phyloP scores from a whole-genome alignment of 1,284 basidiomycete genomes.

The Singerocomus inundabilis region DNA sequence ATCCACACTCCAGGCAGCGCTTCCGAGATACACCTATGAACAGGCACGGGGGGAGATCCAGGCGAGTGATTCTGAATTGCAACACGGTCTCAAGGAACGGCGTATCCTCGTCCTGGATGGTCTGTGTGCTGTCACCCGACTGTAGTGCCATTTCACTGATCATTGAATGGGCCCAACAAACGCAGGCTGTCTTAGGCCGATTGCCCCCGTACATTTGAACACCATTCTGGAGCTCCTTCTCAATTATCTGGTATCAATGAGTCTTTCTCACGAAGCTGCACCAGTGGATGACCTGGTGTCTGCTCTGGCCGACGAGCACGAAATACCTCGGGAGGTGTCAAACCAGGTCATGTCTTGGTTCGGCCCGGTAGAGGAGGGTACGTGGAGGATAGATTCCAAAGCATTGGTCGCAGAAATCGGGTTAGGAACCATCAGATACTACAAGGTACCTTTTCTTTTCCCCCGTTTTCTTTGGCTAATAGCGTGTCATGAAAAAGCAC shows the following conservation, averaged over 20 bases:
- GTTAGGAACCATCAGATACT: conserved; percentile 61
- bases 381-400: conserved; percentile 64
- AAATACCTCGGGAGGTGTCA: conserved; percentile 60
- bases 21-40: conserved; percentile 49
- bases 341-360: conserved; percentile 79
- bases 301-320: conserved; percentile 70
- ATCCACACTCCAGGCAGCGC: conserved; percentile 14
- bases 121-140: conserved; percentile 28
- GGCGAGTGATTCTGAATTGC: conserved; percentile 74
- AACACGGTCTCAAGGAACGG: conserved; percentile 57
- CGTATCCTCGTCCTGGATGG: conserved; percentile 74
- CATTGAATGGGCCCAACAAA: neutral
- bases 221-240: conserved; percentile 73
- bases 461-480: conserved; percentile 1
- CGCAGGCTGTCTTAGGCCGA: conserved; percentile 65
- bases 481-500: conserved; percentile 38
- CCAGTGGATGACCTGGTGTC: conserved; percentile 54
- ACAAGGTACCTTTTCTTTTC: conserved; percentile 48
- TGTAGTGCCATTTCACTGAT: conserved; percentile 3
- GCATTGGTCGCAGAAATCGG: conserved; percentile 67
- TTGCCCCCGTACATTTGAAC: conserved; percentile 63
- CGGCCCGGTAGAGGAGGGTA: conserved; percentile 53
- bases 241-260: conserved; percentile 62
- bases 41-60: conserved; percentile 68
- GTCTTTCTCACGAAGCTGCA: conserved; percentile 47